Conservation (phyloP, 495 filamentous ascomycete species). For the Apodospora peruviana region DNA sequence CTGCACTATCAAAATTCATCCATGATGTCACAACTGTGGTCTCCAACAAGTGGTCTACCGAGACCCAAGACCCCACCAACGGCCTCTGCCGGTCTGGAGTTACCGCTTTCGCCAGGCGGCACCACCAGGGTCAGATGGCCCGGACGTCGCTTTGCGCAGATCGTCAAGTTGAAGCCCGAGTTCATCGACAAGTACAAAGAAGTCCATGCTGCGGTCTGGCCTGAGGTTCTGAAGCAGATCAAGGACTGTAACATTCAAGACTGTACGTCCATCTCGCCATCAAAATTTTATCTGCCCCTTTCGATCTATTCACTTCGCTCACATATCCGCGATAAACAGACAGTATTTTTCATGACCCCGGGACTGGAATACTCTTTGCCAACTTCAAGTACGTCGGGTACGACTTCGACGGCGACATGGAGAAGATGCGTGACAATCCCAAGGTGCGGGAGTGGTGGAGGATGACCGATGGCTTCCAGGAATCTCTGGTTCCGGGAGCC, state of each 20-base stretch:
- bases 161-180: slow-evolving; percentile 64
- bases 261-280: slow-evolving; percentile 43
- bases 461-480: slow-evolving; percentile 71
- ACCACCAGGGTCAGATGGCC: slow-evolving; percentile 15
- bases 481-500: slow-evolving; percentile 56
- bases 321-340: too few species aligned
- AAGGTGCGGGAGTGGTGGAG: slow-evolving; percentile 74
- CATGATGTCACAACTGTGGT: slow-evolving; percentile 3
- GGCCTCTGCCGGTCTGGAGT: neutral
- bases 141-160: slow-evolving; percentile 57
- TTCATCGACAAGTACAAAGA: slow-evolving; percentile 61
- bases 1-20: too few species aligned
- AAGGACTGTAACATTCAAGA: slow-evolving; percentile 66
- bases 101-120: neutral
- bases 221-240: slow-evolving; percentile 67
- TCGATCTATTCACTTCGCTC: too few species aligned
- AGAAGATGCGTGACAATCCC: slow-evolving; percentile 59
- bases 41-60: neutral
- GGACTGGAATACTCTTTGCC: slow-evolving; percentile 58
- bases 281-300: too few species aligned
- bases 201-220: slow-evolving; percentile 68
- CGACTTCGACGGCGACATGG: slow-evolving; percentile 67
- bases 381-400: slow-evolving; percentile 69
- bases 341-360: slow-evolving; percentile 65
- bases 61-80: neutral